Conservation (phyloP, 2,329 filamentous ascomycete genomes). For the Grosmannia serpens region DNA sequence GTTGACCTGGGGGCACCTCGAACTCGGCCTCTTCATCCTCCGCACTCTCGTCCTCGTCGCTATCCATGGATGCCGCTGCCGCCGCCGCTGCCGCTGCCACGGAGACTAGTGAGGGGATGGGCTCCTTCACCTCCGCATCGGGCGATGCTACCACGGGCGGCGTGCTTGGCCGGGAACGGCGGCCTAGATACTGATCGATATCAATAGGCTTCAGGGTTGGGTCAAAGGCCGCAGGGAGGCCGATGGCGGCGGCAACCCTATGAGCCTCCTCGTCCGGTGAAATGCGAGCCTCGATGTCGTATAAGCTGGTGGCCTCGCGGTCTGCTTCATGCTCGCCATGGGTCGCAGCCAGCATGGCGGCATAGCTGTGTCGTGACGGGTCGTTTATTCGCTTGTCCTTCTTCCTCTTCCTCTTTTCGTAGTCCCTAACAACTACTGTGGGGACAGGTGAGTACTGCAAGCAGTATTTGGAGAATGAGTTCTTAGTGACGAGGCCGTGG, state of each 20-base stretch:
- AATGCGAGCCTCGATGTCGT: constrained; percentile 42
- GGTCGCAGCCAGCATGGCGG: constrained; percentile 60
- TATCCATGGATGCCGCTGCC: constrained; percentile 14
- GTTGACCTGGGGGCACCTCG: constrained; percentile 25
- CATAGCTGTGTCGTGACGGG: constrained; percentile 62
- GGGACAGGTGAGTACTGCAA: constrained; percentile 87
- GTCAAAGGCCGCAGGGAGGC: constrained; percentile 50
- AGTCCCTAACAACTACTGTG: constrained; percentile 82
- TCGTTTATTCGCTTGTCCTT: constrained; percentile 76
- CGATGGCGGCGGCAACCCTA: constrained; percentile 50
- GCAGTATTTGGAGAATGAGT: constrained; percentile 89
- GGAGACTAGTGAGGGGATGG: not conserved
- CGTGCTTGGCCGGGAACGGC: constrained; percentile 9
- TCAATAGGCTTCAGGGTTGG: constrained; percentile 49
- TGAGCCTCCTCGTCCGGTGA: constrained; percentile 53
- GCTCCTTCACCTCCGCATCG: not conserved
- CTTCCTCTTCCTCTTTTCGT: constrained; percentile 79
- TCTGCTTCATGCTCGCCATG: constrained; percentile 47
- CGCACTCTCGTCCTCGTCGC: constrained; percentile 34
- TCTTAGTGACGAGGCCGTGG: constrained; percentile 70
- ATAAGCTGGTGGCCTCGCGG: constrained; percentile 38
- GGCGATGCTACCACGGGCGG: constrained; percentile 2
- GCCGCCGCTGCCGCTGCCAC: constrained; percentile 11
- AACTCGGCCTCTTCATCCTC: constrained; percentile 31
- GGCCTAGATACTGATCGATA: constrained; percentile 10